phyloP scores from a whole-genome alignment of 2,329 filamentous ascomycete genomes.

The Neonectria magnoliae region DNA sequence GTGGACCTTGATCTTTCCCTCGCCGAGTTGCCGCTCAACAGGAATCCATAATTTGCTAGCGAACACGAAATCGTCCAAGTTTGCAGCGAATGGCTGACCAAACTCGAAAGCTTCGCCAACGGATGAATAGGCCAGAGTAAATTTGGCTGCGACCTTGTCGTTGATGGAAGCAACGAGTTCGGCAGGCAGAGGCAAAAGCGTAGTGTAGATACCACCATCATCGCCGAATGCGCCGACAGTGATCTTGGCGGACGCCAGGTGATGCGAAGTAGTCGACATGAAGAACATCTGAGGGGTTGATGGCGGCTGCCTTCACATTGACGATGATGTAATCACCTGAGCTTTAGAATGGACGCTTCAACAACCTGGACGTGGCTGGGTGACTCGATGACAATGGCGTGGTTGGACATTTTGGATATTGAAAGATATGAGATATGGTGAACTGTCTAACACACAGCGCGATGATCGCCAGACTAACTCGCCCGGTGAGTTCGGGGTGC shows the following conservation, averaged over 20 bases:
- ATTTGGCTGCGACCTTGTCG: neutral
- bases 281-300: constrained; percentile 47
- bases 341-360: constrained; percentile 16
- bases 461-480: no score
- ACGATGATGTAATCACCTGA: constrained; percentile 40
- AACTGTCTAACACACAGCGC: no score
- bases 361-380: neutral
- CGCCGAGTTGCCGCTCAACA: no score
- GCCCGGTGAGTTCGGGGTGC: no score
- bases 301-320: constrained; percentile 43
- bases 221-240: neutral
- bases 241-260: constrained; percentile 22
- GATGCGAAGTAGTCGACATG: constrained; percentile 44
- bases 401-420: neutral
- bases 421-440: no score
- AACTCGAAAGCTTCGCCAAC: neutral
- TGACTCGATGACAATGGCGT: neutral
- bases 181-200: neutral
- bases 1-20: no score
- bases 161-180: neutral
- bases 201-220: neutral
- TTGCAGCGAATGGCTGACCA: neutral
- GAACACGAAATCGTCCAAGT: neutral
- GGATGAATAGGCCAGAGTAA: neutral
- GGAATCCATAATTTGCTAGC: no score